Evolutionary conservation across 331 rosid species (phyloP).

Genomic region (Prunus yedoensis): DNA sequence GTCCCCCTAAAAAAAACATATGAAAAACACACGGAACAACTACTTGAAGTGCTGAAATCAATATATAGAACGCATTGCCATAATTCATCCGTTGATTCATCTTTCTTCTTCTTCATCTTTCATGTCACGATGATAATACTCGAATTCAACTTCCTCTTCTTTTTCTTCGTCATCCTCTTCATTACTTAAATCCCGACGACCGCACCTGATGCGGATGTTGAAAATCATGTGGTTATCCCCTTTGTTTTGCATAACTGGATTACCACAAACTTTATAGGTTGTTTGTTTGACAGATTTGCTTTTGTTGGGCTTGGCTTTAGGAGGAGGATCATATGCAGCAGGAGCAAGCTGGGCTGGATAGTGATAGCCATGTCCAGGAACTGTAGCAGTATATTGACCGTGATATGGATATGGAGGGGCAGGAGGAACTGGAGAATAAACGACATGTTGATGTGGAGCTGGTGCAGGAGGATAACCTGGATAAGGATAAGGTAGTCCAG

Average conservation of each 20-base stretch:
- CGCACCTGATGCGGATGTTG: background rate
- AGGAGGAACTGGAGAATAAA: slow-evolving; percentile 12
- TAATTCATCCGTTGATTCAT: background rate
- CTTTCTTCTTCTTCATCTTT: background rate
- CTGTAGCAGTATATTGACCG: background rate
- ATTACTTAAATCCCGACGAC: background rate
- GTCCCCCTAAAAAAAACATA: no score
- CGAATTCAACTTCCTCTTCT: background rate
- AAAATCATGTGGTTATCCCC: background rate
- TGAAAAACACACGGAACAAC: background rate
- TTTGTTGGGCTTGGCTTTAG: background rate
- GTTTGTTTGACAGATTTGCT: background rate
- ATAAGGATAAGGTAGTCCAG: background rate
- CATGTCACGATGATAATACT: background rate
- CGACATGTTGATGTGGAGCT: slow-evolving; percentile 5
- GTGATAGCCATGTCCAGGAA: background rate
- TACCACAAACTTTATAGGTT: background rate
- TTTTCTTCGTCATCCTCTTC: background rate
- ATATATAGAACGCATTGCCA: background rate
- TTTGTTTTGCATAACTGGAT: slow-evolving; percentile 3
- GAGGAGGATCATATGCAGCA: background rate
- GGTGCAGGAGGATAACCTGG: background rate
- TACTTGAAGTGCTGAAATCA: background rate
- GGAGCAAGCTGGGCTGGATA: background rate
- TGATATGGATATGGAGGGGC: background rate